phyloP scores from a whole-genome alignment of 139 green algal species.

The Pycnococcus provasolii region DNA sequence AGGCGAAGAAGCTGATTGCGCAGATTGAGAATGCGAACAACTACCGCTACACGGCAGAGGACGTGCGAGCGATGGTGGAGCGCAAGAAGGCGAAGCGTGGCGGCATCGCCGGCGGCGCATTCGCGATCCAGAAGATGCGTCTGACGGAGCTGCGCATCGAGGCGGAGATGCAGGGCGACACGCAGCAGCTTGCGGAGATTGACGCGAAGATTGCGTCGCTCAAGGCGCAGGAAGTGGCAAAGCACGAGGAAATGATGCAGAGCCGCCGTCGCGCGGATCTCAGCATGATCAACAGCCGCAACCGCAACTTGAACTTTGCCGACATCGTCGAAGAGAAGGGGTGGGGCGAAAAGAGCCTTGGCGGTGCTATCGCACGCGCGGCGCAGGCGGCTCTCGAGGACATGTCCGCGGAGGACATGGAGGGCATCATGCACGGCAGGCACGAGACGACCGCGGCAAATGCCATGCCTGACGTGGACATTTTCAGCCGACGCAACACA shows the following conservation, averaged over 20 bases:
- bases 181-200: background rate
- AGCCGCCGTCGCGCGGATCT: background rate
- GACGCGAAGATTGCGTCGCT: background rate
- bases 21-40: background rate
- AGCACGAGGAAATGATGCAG: background rate
- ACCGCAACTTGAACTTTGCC: background rate
- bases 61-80: background rate
- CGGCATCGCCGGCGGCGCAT: background rate
- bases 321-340: no score
- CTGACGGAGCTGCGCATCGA: background rate
- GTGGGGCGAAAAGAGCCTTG: no score
- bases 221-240: background rate
- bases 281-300: background rate
- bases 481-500: no score
- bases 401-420: no score
- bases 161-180: background rate
- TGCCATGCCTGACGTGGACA: no score
- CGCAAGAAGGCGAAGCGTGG: background rate
- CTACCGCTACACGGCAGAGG: background rate
- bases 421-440: no score
- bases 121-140: background rate
- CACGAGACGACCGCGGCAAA: no score
- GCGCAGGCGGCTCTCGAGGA: no score
- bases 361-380: no score
- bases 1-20: background rate